Evolutionary conservation across 306 rosid genomes (phyloP).

Genomic region (Cucumis hystrix): DNA sequence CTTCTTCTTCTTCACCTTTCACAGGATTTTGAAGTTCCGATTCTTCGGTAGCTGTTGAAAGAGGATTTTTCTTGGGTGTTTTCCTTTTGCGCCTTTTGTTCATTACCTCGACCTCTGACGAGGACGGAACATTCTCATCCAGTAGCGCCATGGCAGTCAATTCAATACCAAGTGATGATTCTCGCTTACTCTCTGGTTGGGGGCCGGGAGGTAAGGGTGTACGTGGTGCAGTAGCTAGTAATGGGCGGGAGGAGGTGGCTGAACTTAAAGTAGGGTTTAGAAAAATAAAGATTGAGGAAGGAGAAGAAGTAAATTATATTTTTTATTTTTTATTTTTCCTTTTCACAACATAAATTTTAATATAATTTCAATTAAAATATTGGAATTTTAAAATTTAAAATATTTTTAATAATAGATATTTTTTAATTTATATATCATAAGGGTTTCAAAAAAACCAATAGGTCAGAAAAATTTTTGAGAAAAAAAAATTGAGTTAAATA

Average conservation of each 20-base stretch:
- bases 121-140: conserved; percentile 7
- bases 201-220: background rate
- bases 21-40: background rate
- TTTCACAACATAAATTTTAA: too few relatives aligned
- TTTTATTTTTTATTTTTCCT: too few relatives aligned
- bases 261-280: background rate
- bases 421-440: too few relatives aligned
- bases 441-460: too few relatives aligned
- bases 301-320: too few relatives aligned
- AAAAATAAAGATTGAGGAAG: too few relatives aligned
- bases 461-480: too few relatives aligned
- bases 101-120: conserved; percentile 14
- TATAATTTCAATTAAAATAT: too few relatives aligned
- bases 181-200: background rate
- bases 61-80: conserved; percentile 18
- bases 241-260: background rate
- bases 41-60: background rate
- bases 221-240: background rate
- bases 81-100: conserved; percentile 47
- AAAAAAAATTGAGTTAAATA: too few relatives aligned
- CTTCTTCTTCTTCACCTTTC: background rate
- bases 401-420: too few relatives aligned
- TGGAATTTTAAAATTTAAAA: too few relatives aligned
- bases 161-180: background rate
- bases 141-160: conserved; percentile 23